phyloP scores from a whole-genome alignment of 768 basidiomycete genomes.

The Suillus occidentalis region DNA sequence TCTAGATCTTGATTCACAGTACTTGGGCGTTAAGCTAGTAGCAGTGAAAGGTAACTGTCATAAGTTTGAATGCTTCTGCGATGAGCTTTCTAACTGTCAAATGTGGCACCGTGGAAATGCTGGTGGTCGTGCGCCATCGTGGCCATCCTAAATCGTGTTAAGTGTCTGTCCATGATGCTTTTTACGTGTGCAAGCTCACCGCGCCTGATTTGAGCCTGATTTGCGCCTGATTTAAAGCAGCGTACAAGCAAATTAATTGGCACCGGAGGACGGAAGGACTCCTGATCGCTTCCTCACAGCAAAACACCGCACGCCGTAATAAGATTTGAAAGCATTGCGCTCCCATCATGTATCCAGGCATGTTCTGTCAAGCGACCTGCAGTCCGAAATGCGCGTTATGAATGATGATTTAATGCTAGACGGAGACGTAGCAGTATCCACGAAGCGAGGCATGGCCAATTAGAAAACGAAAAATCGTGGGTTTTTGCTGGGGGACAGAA shows the following conservation, averaged over 20 bases:
- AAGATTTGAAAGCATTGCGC: background rate
- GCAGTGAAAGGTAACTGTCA: background rate
- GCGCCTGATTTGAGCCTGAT: background rate
- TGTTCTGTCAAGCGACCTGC: slow-evolving; percentile 4
- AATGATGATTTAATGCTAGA: background rate
- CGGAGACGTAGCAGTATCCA: background rate
- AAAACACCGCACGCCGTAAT: slow-evolving; percentile 3
- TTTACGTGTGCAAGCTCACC: slow-evolving; percentile 2
- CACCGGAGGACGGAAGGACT: background rate
- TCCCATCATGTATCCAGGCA: background rate
- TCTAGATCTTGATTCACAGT: background rate
- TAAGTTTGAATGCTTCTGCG: background rate
- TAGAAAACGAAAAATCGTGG: background rate
- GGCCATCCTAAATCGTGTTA: background rate
- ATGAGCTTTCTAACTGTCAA: background rate
- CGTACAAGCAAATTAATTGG: slow-evolving; percentile 1
- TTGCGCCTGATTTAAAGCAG: background rate
- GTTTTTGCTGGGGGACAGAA: background rate
- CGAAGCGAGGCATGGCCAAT: background rate
- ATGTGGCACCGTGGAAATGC: background rate
- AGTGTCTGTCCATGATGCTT: background rate
- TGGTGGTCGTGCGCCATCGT: slow-evolving; percentile 1
- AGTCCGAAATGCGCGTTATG: background rate
- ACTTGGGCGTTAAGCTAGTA: background rate
- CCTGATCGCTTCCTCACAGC: background rate